phyloP scores from a whole-genome alignment of 2,329 filamentous ascomycete genomes.

The Xenoacremonium recifei region DNA sequence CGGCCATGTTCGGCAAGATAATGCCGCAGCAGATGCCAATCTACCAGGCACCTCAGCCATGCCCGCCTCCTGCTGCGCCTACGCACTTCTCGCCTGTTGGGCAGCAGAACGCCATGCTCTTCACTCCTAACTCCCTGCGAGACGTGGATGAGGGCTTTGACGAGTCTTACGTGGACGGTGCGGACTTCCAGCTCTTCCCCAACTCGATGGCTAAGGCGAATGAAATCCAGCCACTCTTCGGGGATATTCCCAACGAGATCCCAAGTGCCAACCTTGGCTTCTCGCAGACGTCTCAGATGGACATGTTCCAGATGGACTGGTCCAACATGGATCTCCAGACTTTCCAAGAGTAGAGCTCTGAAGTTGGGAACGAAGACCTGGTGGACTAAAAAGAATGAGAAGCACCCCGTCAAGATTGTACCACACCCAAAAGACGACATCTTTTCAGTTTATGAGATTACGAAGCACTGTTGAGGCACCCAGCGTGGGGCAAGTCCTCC shows the following conservation, averaged over 20 bases:
- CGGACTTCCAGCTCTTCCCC: conserved; percentile 66
- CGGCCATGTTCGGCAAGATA: conserved; percentile 43
- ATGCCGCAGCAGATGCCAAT: conserved; percentile 41
- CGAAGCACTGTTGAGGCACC: conserved; percentile 18
- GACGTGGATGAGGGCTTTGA: conserved; percentile 67
- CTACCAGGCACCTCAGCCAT: conserved; percentile 26
- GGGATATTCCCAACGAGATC: conserved; percentile 41
- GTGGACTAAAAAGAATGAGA: conserved; percentile 4
- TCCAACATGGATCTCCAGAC: conserved; percentile 31
- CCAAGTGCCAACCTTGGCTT: conserved; percentile 51
- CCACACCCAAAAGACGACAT: conserved; percentile 14
- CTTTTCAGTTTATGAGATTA: conserved; percentile 23
- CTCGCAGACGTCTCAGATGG: conserved; percentile 51
- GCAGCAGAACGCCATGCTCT: conserved; percentile 67
- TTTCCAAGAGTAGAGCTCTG: conserved; percentile 29
- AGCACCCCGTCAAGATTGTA: conserved; percentile 20
- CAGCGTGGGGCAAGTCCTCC: conserved; percentile 11
- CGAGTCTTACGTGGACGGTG: conserved; percentile 46
- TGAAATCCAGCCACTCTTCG: conserved; percentile 47
- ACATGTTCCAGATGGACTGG: conserved; percentile 49
- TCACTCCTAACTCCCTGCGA: conserved; percentile 60
- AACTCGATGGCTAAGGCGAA: conserved; percentile 37
- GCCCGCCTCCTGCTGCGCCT: conserved; percentile 20
- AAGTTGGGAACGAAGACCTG: conserved; percentile 1
- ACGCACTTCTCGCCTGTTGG: conserved; percentile 67